Percentiles rank a stretch among this genome's conserved stretches.
Evolutionary conservation across 129 eudicot species (phyloP).

Genomic region (Kitagawia praeruptora): DNA sequence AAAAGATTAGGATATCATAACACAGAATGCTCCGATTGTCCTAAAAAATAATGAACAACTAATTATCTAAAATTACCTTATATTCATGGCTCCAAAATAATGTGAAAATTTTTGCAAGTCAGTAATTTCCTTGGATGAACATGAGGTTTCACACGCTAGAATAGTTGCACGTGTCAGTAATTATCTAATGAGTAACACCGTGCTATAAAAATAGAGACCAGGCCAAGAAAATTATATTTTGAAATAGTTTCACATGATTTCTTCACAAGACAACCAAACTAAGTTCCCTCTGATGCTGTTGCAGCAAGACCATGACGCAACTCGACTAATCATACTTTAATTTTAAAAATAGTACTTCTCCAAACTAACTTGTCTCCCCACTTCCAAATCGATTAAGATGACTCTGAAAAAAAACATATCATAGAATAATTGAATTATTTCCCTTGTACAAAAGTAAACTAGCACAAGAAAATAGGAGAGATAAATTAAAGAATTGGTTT

Average conservation of each 20-base stretch:
- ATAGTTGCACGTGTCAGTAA: background rate
- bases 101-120: constrained; percentile 46
- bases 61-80: constrained; percentile 36
- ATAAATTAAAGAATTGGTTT: too few species aligned
- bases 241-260: too few species aligned
- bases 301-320: constrained; percentile 3
- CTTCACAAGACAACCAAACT: background rate
- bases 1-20: too few species aligned
- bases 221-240: background rate
- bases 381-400: too few species aligned
- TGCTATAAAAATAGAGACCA: background rate
- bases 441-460: too few species aligned
- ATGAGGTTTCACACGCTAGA: constrained; percentile 19
- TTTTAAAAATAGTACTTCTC: too few species aligned
- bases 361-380: too few species aligned
- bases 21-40: background rate
- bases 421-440: too few species aligned
- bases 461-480: too few species aligned
- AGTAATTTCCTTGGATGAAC: constrained; percentile 41
- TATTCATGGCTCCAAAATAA: constrained; percentile 52
- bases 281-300: background rate
- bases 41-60: background rate
- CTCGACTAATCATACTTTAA: too few species aligned
- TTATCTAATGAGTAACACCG: background rate
- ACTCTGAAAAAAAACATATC: too few species aligned